phyloP scores from a whole-genome alignment of 2,329 filamentous ascomycete genomes.

The Pseudogymnoascus sp. region DNA sequence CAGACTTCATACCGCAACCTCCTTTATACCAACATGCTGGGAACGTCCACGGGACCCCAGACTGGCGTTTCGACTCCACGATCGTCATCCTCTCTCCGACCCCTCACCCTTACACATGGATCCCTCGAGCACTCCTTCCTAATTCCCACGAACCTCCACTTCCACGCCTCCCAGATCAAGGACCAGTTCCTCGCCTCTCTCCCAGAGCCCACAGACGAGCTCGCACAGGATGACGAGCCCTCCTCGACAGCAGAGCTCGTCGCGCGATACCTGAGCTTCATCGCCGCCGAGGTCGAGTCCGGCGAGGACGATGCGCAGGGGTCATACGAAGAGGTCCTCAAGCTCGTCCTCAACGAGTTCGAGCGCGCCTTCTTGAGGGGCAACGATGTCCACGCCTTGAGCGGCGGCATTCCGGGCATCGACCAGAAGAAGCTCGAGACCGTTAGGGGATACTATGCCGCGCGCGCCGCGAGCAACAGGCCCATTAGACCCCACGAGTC shows the following conservation, averaged over 20 bases:
- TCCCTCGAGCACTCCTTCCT: constrained; percentile 94
- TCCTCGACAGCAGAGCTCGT: constrained; percentile 90
- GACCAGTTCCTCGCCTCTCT: constrained; percentile 80
- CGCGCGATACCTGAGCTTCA: constrained; percentile 83
- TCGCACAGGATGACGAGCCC: constrained; percentile 97
- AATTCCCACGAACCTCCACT: constrained; percentile 90
- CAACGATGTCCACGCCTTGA: constrained; percentile 92
- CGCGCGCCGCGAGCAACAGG: constrained; percentile 73
- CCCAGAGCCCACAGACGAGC: constrained; percentile 87
- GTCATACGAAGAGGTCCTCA: constrained; percentile 86
- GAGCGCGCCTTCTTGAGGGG: constrained; percentile 90
- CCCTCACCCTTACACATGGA: constrained; percentile 84
- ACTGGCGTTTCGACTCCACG: constrained; percentile 96
- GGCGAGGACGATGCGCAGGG: constrained; percentile 84
- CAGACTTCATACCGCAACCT: neutral
- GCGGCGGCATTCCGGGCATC: constrained; percentile 79
- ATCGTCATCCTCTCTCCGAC: constrained; percentile 85
- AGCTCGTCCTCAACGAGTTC: constrained; percentile 89
- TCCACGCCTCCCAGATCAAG: constrained; percentile 90
- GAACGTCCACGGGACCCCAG: constrained; percentile 72
- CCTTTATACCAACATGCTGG: constrained; percentile 61
- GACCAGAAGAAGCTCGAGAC: constrained; percentile 86
- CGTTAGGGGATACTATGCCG: constrained; percentile 84
- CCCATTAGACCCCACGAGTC: constrained; percentile 90
- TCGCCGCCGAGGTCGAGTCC: constrained; percentile 82